A percentile compares a stretch with the other conserved stretches of the same genome.
phyloP scores from a whole-genome alignment of 495 filamentous ascomycete species.

The Delitschia confertaspora region DNA sequence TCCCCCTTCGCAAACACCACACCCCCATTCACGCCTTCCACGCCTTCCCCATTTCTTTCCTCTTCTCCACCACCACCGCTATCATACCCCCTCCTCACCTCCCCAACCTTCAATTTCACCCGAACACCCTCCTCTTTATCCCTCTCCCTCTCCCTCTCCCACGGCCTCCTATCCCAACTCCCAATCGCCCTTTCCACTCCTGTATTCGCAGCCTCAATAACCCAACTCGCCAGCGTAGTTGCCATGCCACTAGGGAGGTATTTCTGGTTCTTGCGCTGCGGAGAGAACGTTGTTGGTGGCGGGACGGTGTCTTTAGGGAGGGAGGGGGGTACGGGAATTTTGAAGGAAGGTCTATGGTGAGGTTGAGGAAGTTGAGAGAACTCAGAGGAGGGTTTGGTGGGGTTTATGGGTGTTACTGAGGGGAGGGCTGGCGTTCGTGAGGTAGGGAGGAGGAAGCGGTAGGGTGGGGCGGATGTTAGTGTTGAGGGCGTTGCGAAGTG shows the following conservation, averaged over 20 bases:
- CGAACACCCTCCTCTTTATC: constrained; percentile 16
- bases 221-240: constrained; percentile 31
- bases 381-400: background rate
- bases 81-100: background rate
- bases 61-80: background rate
- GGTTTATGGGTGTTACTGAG: constrained; percentile 1
- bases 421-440: constrained; percentile 2
- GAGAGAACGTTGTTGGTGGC: constrained; percentile 35
- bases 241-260: constrained; percentile 36
- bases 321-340: constrained; percentile 5
- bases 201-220: constrained; percentile 31
- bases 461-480: background rate
- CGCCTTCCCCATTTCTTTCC: background rate
- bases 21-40: constrained; percentile 13
- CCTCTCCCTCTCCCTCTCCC: constrained; percentile 12
- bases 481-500: background rate
- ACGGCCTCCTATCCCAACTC: constrained; percentile 6
- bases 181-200: constrained; percentile 8
- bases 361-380: background rate
- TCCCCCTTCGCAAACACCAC: constrained; percentile 15
- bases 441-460: constrained; percentile 14
- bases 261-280: constrained; percentile 34
- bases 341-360: constrained; percentile 21
- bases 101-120: constrained; percentile 1
- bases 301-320: constrained; percentile 13